Evolutionary conservation across 2,329 filamentous ascomycete genomes (phyloP).

Genomic region (Trichophyton rubrum): DNA sequence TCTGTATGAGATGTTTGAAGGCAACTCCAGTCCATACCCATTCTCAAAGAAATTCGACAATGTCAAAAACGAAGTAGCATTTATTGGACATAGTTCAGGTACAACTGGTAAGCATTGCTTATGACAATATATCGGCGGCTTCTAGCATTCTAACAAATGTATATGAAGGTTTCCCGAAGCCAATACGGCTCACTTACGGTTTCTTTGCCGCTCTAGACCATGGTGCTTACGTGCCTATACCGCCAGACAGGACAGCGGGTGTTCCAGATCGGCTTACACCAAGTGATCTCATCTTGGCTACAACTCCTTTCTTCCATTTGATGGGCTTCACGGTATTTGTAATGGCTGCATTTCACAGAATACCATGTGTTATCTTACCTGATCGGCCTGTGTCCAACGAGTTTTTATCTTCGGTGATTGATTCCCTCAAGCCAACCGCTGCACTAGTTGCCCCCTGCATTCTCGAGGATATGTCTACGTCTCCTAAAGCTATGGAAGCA

Average conservation of each 20-base stretch:
- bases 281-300: constrained; percentile 13
- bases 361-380: constrained; percentile 16
- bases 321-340: constrained; percentile 17
- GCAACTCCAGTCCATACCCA: neutral
- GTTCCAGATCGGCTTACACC: constrained; percentile 8
- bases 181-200: constrained; percentile 19
- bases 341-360: constrained; percentile 14
- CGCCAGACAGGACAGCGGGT: constrained; percentile 12
- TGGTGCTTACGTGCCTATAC: constrained; percentile 11
- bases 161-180: constrained; percentile 16
- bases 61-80: neutral
- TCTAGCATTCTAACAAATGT: neutral
- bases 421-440: constrained; percentile 12
- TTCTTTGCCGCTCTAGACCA: constrained; percentile 13
- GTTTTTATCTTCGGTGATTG: constrained; percentile 15
- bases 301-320: constrained; percentile 20
- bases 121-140: neutral
- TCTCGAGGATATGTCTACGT: constrained; percentile 18
- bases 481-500: constrained; percentile 12
- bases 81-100: neutral
- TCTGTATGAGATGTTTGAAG: neutral
- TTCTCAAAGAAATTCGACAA: neutral
- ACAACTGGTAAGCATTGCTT: neutral
- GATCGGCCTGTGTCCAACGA: constrained; percentile 19
- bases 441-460: constrained; percentile 18